Evolutionary conservation across 2,329 filamentous ascomycete genomes (phyloP).

Genomic region (Coleophoma cylindrospora): DNA sequence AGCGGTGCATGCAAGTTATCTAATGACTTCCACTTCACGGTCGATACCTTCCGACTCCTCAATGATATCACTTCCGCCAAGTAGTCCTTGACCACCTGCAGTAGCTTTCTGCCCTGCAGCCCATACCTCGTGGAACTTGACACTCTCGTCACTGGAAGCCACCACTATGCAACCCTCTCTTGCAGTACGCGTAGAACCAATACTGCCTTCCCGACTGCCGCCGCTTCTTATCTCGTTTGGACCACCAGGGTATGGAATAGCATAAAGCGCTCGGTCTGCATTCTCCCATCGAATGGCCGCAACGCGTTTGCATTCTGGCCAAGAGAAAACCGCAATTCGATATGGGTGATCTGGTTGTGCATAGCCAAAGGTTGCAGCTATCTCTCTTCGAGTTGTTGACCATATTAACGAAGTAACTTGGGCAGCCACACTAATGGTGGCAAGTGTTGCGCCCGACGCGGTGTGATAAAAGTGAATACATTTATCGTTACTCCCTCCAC

Average conservation of each 20-base stretch:
- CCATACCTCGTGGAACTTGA: conserved; percentile 97
- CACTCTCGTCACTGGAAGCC: conserved; percentile 83
- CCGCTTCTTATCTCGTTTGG: conserved; percentile 29
- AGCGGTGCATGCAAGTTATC: conserved; percentile 31
- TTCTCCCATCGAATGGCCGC: conserved; percentile 81
- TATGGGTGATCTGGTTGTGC: conserved; percentile 84
- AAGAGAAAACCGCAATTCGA: conserved; percentile 88
- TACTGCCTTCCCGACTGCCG: conserved; percentile 40
- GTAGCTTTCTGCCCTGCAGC: conserved; percentile 53
- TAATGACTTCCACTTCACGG: conserved; percentile 66
- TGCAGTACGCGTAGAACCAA: conserved; percentile 48
- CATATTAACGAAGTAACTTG: conserved; percentile 93
- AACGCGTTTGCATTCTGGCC: conserved; percentile 86
- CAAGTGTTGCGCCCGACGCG: conserved; percentile 73
- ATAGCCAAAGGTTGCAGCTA: conserved; percentile 91
- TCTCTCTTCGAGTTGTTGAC: conserved; percentile 80
- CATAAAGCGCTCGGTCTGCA: conserved; percentile 76
- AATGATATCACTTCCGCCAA: conserved; percentile 81
- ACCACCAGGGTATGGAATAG: conserved; percentile 75
- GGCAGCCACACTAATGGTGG: conserved; percentile 85
- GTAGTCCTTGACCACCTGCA: conserved; percentile 49
- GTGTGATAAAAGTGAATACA: conserved; percentile 96
- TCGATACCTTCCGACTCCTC: conserved; percentile 79
- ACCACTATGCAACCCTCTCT: conserved; percentile 85
- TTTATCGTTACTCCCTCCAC: conserved; percentile 89